These are phyloP conservation scores for Fusarium begoniae DNA, from an alignment of 2,329 filamentous ascomycete species.

Conservation along the genomic window DNA sequence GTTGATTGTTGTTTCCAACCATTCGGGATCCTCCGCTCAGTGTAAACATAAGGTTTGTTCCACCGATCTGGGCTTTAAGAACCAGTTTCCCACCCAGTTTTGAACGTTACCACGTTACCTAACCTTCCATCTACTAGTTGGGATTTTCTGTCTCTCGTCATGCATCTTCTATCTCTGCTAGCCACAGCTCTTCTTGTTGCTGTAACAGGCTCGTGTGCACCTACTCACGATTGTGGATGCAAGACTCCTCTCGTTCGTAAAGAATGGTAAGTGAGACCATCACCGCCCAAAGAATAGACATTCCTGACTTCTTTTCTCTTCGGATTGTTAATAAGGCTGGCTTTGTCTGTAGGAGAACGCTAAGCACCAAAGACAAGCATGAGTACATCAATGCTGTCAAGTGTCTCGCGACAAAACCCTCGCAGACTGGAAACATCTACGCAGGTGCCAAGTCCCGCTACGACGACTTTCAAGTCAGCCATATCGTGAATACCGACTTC, in stretches of 20 bases:
- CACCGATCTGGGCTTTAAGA: neutral
- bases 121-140: rapidly evolving
- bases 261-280: neutral
- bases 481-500: neutral
- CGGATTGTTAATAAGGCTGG: rapidly evolving
- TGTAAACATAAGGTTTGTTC: neutral
- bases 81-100: neutral
- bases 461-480: neutral
- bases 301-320: rapidly evolving
- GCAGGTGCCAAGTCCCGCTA: neutral
- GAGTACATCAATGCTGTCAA: neutral
- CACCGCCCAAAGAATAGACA: rapidly evolving
- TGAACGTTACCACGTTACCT: rapidly evolving
- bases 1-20: neutral
- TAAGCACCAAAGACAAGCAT: neutral
- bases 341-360: neutral
- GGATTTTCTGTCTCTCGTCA: rapidly evolving
- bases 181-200: neutral
- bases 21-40: rapidly evolving
- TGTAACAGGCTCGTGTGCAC: rapidly evolving
- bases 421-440: neutral
- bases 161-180: rapidly evolving
- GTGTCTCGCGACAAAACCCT: rapidly evolving
- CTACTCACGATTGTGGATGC: neutral
- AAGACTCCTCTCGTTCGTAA: neutral